A percentile compares a stretch with the other conserved stretches of the same genome.
Evolutionary conservation across 257 asterid genomes (phyloP).

Genomic region (Verbascum thapsus): DNA sequence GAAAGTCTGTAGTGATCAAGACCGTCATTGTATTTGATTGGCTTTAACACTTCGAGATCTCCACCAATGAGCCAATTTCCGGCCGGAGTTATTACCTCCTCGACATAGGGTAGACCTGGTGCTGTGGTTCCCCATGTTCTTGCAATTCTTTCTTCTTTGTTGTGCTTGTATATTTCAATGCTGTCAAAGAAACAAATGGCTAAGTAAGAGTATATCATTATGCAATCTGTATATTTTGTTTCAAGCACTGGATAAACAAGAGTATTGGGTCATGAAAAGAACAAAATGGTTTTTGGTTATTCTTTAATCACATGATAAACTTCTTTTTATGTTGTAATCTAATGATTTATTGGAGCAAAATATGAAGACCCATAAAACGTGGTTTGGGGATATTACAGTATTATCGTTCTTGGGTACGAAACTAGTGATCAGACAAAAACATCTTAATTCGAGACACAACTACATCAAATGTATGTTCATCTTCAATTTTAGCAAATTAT

Average conservation of each 20-base stretch:
- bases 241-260: neutral
- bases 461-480: neutral
- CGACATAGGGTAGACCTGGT: conserved; percentile 83
- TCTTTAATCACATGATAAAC: no score
- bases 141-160: conserved; percentile 87
- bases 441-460: neutral
- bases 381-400: neutral
- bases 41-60: conserved; percentile 73
- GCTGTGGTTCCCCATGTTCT: conserved; percentile 91
- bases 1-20: conserved; percentile 86
- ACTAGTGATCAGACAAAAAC: neutral
- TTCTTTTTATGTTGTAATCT: neutral
- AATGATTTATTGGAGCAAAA: neutral
- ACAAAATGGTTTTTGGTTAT: no score
- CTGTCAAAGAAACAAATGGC: conserved; percentile 38
- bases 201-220: neutral
- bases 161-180: conserved; percentile 75
- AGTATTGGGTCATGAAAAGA: no score
- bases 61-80: conserved; percentile 97
- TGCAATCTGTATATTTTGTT: neutral
- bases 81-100: conserved; percentile 65
- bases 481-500: neutral
- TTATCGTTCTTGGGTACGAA: neutral
- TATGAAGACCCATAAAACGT: neutral
- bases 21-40: conserved; percentile 74